These are phyloP conservation scores for Asclepias syriaca DNA, from an alignment of 257 asterid genomes.

Conservation along the genomic window DNA sequence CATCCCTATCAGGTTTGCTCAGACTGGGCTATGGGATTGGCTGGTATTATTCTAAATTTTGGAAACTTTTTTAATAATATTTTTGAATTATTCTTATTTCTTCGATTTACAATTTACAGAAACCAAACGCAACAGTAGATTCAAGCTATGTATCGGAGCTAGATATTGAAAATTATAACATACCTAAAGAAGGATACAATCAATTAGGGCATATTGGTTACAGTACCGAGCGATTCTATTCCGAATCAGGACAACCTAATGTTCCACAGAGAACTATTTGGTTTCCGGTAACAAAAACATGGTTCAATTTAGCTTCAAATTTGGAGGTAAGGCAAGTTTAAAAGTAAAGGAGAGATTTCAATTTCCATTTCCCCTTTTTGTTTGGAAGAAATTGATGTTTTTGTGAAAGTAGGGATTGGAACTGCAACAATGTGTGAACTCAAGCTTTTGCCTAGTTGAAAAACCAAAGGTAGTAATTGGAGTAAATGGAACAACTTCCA, in stretches of 20 bases:
- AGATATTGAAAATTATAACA: slow-evolving; percentile 37
- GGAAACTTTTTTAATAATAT: neutral
- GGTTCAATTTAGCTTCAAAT: slow-evolving; percentile 41
- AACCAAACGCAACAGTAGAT: slow-evolving; percentile 30
- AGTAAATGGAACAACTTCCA: slow-evolving; percentile 44
- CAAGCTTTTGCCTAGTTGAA: slow-evolving; percentile 42
- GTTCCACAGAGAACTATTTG: slow-evolving; percentile 27
- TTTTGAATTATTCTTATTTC: neutral
- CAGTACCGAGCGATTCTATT: slow-evolving; percentile 44
- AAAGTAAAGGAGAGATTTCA: neutral
- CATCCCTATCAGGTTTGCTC: slow-evolving; percentile 43
- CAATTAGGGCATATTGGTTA: slow-evolving; percentile 38
- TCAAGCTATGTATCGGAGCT: slow-evolving; percentile 35
- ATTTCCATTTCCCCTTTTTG: no score
- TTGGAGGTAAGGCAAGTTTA: slow-evolving; percentile 25
- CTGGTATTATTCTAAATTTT: slow-evolving; percentile 27
- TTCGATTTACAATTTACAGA: slow-evolving; percentile 26
- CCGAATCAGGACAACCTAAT: slow-evolving; percentile 35
- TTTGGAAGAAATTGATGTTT: no score
- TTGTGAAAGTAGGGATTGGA: slow-evolving; percentile 31
- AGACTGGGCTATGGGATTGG: slow-evolving; percentile 70
- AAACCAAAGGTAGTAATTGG: slow-evolving; percentile 49
- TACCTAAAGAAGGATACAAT: slow-evolving; percentile 41
- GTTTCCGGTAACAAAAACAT: slow-evolving; percentile 36
- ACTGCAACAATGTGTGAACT: slow-evolving; percentile 43